A percentile compares a stretch with the other conserved stretches of the same genome.
Evolutionary conservation across 371 early-diverging fungal genomes (phyloP).

Genomic region (Mucor circinelloides): DNA sequence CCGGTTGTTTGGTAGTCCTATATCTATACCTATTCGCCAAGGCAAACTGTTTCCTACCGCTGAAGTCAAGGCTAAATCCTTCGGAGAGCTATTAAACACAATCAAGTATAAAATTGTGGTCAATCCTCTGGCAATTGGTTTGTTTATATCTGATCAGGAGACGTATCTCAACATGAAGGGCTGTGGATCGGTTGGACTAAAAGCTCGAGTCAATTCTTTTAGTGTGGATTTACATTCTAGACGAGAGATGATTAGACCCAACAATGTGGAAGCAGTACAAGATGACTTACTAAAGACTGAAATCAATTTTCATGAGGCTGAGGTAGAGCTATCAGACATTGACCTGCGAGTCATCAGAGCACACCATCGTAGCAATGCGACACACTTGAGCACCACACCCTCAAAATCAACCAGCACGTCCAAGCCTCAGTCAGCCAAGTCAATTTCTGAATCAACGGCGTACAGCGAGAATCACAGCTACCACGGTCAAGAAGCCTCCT

Average conservation of each 20-base stretch:
- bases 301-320: conserved; percentile 31
- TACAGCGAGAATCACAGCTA: background rate
- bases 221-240: conserved; percentile 36
- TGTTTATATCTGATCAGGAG: conserved; percentile 46
- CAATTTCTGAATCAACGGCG: background rate
- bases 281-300: conserved; percentile 15
- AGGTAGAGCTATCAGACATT: conserved; percentile 29
- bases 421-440: background rate
- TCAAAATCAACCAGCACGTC: background rate
- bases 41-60: conserved; percentile 39
- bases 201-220: conserved; percentile 28
- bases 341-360: conserved; percentile 37
- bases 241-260: conserved; percentile 13
- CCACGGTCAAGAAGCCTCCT: background rate
- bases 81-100: conserved; percentile 41
- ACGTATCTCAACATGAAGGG: conserved; percentile 13
- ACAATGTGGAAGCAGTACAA: background rate
- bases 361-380: conserved; percentile 5
- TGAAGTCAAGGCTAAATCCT: conserved; percentile 32
- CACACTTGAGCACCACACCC: too few relatives aligned
- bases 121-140: conserved; percentile 40
- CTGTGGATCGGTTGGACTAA: conserved; percentile 29
- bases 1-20: conserved; percentile 46
- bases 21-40: conserved; percentile 47
- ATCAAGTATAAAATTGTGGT: conserved; percentile 47